Base-by-base conservation (phyloP, 2,329 filamentous ascomycete genomes). In the Talaromyces sp. region DNA sequence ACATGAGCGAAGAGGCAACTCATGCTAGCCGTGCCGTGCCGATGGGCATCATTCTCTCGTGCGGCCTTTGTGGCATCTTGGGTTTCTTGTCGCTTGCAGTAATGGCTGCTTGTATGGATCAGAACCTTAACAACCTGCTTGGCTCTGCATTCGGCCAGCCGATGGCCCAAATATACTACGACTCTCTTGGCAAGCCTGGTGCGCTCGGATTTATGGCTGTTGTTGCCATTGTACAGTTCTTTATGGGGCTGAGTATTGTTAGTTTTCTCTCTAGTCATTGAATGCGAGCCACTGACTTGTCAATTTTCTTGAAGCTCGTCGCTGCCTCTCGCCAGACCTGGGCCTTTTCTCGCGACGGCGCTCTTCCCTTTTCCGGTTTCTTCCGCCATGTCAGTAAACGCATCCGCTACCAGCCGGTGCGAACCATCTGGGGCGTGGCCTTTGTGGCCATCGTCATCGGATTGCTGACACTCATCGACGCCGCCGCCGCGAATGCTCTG, bases 321-420 rank as follows among this genome's bases (percentile, higher is more conserved):
- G 85, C 85, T 1, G 82, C 81, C 4, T 85, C 82, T 6, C 79
- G 85, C 6, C 85, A 87, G 70, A 79, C 77, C 31, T 88, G 85
- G 85, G 85, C 85, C 0, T 87, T 87, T 68, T 83, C 82, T 9
- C 80, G 85, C 26, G 85, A 87, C 65, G 83, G 83, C 1, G 85
- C 84, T 1, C 75, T 87, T 1, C 85, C 85, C 0, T 86, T 87
- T 68, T 84, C 82, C 1, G 69, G 63, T 5, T 85, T 83, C 70
- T 83, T 86, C 70, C 77, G 83, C 32, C 77, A 79, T 7, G 82
- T 87, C 67, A 83, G 79, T 63, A 79, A 78, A 61, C 75, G 74
- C 1, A 78, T 86, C 46, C 81, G 80, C 11, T 84, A 81, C 65
- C 86, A 85, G 57, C 85, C 85, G 0, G 74, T 86, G 10, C 80